Base-by-base conservation (phyloP, 768 basidiomycete genomes). In the Termitomyces titanicus region DNA sequence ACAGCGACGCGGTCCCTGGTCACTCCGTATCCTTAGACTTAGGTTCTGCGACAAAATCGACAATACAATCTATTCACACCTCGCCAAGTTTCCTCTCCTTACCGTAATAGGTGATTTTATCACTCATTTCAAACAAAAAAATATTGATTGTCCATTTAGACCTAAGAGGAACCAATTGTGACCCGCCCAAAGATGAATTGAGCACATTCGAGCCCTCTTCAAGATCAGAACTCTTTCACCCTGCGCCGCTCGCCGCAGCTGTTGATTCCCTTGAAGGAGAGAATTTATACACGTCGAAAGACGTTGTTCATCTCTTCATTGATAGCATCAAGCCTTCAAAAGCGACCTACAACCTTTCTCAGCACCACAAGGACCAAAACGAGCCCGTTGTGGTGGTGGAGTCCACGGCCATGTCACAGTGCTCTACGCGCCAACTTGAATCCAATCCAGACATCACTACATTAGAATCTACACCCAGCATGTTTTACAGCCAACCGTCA, bases 1-100 rank as follows among this genome's bases (percentile, higher is more conserved):
- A 0, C 58, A 18, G 49, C 46, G 56, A 35, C 55, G 55, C n/a
- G 87, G 84, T 1, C 79, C 83, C 2, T 85, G 82, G 79, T 68
- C 72, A 5, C 74, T 90, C 20, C 76, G 87, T 37, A 71, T 89
- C 11, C 75, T 89, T 46, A 69, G 74, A 47, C 73, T 89, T 9
- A 69, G 78, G 51, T 72, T 80, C 58, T 89, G 87, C 66, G 68
- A 61, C 27, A 69, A 71, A 20, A 70, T 89, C 55, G 73, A 76
- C 18, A 65, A 81, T 60, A 60, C 70, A 2, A 74, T 78, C 2
- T 74, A 80, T 54, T 53, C 67, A 2, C 59, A 69, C 31, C 69
- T 89, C 0, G 35, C 56, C 42, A 69, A 65, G 20, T 85, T 89
- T 55, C 80, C 81, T 18, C 74, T 88, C 34, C 79, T 89, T 25